Base-by-base conservation (phyloP, 2,329 filamentous ascomycete species). In the Penicillium sp. region DNA sequence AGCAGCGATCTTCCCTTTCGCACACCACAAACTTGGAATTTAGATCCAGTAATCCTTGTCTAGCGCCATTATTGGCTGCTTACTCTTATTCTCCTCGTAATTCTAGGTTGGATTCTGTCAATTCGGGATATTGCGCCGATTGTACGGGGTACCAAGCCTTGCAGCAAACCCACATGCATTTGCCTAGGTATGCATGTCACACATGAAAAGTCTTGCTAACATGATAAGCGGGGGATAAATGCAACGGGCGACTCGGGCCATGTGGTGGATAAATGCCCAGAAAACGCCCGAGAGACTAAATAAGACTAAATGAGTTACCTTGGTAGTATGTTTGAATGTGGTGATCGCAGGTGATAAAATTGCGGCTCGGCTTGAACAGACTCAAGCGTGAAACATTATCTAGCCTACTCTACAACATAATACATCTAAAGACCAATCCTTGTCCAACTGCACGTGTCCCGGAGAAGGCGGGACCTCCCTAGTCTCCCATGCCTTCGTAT, bases 381-480 rank as follows among this genome's bases (percentile, higher is more conserved):
- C 9, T 12, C 19, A 41, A 13, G 17, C 12, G 4, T 6, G 1
- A 17, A n/a, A 19, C 2, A 27, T 13, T 10, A 27, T 21, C 31
- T 13, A 38, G 19, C 17, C 19, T 29, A 6, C 31, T 17, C 4
- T 23, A 25, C 25, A 25, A 25, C 25, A 6, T 25, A 48, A 12
- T 15, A 23, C 5, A 15, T 5, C 29, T 5, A 5, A 33, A 35
- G 19, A n/a, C 13, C 45, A 33, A 29, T 31, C 48, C 40, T 25
- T 19, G 17, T 41, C 27, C 35, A 59, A 15, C 23, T 50, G 25
- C 25, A 62, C 51, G 71, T 78, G 73, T 25, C 77, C 79, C 1
- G 80, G 80, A 51, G 80, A 83, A 4, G 81, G 82, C 9, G 81
- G 81, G 21, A 80, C 73, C n/a, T 76, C 75, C 0, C 80, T 81